Evolutionary conservation across 2,329 filamentous ascomycete species (phyloP).

Genomic region (Aspergillus sojae): DNA sequence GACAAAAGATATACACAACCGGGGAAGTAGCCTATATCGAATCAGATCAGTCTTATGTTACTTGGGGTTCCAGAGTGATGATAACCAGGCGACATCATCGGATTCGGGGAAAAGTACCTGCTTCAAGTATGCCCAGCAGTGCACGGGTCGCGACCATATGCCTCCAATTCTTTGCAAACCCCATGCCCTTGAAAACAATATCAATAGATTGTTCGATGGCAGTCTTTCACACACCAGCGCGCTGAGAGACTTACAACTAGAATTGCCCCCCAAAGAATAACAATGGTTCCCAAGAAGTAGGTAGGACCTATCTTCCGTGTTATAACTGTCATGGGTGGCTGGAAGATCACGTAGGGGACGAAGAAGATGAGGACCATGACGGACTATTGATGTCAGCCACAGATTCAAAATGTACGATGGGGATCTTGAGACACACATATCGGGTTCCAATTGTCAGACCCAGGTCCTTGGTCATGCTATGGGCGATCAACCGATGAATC

Average conservation of each 20-base stretch:
- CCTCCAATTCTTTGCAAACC: conserved; percentile 31
- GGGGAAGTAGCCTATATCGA: conserved; percentile 62
- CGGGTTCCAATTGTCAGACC: conserved; percentile 29
- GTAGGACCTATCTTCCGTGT: conserved; percentile 34
- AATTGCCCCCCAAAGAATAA: conserved; percentile 31
- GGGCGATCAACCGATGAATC: conserved; percentile 41
- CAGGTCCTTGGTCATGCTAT: conserved; percentile 48
- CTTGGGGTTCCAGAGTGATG: too few species aligned
- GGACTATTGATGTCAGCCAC: conserved; percentile 21
- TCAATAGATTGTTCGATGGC: neutral
- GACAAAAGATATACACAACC: conserved; percentile 70
- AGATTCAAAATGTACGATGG: neutral
- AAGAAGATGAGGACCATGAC: conserved; percentile 35
- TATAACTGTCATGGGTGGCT: conserved; percentile 31
- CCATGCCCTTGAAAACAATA: conserved; percentile 8
- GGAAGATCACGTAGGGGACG: conserved; percentile 33
- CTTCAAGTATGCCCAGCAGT: conserved; percentile 31
- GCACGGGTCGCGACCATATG: conserved; percentile 27
- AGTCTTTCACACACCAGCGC: too few species aligned
- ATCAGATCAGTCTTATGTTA: neutral
- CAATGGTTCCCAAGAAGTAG: conserved; percentile 28
- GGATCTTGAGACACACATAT: conserved; percentile 53
- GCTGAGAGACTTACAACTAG: conserved; percentile 26
- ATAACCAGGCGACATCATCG: neutral
- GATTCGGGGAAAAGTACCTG: conserved; percentile 65